phyloP scores from a whole-genome alignment of 768 basidiomycete species.

The Pleurotus tuoliensis region DNA sequence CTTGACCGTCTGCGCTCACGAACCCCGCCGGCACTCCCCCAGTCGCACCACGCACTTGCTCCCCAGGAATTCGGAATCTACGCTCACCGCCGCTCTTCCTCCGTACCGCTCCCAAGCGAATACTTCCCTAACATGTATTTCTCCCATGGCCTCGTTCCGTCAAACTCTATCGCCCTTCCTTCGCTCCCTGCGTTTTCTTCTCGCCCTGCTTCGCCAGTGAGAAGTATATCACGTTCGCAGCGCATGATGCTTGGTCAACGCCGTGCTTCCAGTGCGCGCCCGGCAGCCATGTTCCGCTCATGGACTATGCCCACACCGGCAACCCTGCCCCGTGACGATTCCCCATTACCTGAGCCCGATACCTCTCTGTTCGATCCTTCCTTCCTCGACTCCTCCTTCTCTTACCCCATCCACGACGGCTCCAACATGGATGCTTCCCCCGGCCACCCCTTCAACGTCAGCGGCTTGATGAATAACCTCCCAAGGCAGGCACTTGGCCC shows the following conservation, averaged over 20 bases:
- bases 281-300: conserved; percentile 29
- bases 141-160: conserved; percentile 16
- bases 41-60: conserved; percentile 12
- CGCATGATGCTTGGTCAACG: conserved; percentile 40
- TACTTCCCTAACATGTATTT: conserved; percentile 16
- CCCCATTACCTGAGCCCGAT: conserved; percentile 46
- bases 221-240: conserved; percentile 38
- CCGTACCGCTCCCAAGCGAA: conserved; percentile 55
- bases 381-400: conserved; percentile 29
- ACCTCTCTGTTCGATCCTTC: conserved; percentile 43
- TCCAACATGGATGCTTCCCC: conserved; percentile 5
- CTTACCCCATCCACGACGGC: conserved; percentile 14
- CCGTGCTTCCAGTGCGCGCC: conserved; percentile 46
- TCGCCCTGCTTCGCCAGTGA: conserved; percentile 40
- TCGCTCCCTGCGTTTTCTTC: conserved; percentile 31
- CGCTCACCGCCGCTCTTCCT: conserved; percentile 53
- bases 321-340: conserved; percentile 38
- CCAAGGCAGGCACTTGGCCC: conserved; percentile 16
- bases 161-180: conserved; percentile 40
- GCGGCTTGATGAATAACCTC: conserved; percentile 20
- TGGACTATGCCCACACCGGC: conserved; percentile 27
- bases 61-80: conserved; percentile 19
- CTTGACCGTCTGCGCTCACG: conserved; percentile 36
- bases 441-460: conserved; percentile 8
- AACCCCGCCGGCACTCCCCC: conserved; percentile 11